phyloP scores from a whole-genome alignment of 352 stramenopile species.

The Saprolegnia parasitica region DNA sequence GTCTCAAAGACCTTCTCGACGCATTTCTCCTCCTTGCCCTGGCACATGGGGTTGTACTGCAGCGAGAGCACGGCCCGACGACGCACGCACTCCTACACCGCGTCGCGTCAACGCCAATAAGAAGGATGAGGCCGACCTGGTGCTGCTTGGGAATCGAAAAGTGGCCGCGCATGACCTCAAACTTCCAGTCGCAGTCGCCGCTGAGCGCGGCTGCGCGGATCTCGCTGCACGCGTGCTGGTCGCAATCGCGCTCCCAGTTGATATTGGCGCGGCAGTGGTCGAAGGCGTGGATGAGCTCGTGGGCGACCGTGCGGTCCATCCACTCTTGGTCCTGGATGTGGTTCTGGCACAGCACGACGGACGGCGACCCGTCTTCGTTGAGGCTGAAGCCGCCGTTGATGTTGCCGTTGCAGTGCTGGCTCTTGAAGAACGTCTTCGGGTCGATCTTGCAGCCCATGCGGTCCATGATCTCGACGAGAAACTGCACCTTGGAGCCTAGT shows the following conservation, averaged over 20 bases:
- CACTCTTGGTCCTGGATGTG: slow-evolving; percentile 87
- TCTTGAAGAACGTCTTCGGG: slow-evolving; percentile 61
- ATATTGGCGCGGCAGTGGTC: slow-evolving; percentile 91
- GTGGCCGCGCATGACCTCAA: slow-evolving; percentile 90
- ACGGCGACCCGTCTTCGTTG: slow-evolving; percentile 64
- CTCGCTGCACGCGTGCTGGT: slow-evolving; percentile 91
- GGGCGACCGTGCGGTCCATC: slow-evolving; percentile 89
- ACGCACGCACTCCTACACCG: slow-evolving; percentile 73
- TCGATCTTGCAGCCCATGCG: slow-evolving; percentile 81
- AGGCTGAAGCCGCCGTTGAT: slow-evolving; percentile 85
- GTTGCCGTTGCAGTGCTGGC: slow-evolving; percentile 72
- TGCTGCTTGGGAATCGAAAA: slow-evolving; percentile 87
- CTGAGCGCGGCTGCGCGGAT: slow-evolving; percentile 72
- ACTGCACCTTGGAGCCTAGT: slow-evolving; percentile 76
- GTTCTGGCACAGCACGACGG: slow-evolving; percentile 85
- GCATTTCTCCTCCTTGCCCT: slow-evolving; percentile 36
- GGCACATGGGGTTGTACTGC: slow-evolving; percentile 65
- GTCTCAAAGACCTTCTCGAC: slow-evolving; percentile 46
- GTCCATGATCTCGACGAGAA: slow-evolving; percentile 79
- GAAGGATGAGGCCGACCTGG: slow-evolving; percentile 40
- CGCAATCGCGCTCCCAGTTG: slow-evolving; percentile 86
- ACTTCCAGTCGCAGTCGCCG: slow-evolving; percentile 88
- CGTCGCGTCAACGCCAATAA: background rate
- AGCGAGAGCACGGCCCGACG: slow-evolving; percentile 84
- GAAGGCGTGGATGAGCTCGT: slow-evolving; percentile 92